Evolutionary conservation across 345 rosid species (phyloP).

Genomic region (Brassica incana): DNA sequence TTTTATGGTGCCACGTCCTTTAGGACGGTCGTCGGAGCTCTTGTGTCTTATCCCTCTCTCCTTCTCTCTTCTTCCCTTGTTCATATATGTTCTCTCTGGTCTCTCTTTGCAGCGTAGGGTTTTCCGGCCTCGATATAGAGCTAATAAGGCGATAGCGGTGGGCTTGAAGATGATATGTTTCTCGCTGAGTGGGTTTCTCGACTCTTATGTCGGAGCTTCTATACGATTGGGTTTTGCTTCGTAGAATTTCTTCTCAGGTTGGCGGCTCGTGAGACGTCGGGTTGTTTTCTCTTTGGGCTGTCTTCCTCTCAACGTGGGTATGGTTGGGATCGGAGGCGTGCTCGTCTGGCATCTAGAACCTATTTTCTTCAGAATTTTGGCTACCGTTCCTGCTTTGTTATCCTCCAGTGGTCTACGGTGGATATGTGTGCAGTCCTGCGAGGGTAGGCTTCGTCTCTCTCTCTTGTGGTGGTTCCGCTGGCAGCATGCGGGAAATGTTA

Average conservation of each 20-base stretch:
- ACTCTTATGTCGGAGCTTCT: not conserved
- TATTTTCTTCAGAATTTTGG: not conserved
- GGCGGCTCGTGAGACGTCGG: not conserved
- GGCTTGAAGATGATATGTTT: not conserved
- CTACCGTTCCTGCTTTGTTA: not conserved
- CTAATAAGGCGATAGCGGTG: not conserved
- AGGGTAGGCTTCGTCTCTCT: not conserved
- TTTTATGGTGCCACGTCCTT: no score
- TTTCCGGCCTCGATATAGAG: not conserved
- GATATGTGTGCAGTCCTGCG: not conserved
- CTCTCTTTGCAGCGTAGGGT: not conserved
- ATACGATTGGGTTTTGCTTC: not conserved
- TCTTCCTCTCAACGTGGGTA: not conserved
- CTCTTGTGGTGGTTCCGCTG: not conserved
- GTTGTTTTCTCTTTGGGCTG: not conserved
- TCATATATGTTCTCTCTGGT: no score
- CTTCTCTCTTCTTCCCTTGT: no score
- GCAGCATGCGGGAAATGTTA: not conserved
- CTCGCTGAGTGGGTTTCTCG: not conserved
- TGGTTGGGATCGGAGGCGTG: not conserved
- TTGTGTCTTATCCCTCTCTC: no score
- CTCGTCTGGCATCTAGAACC: not conserved
- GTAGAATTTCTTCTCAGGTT: not conserved
- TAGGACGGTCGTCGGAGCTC: no score
- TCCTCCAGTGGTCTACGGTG: not conserved